phyloP scores from a whole-genome alignment of 352 stramenopile genomes.

The Plasmopara muralis region DNA sequence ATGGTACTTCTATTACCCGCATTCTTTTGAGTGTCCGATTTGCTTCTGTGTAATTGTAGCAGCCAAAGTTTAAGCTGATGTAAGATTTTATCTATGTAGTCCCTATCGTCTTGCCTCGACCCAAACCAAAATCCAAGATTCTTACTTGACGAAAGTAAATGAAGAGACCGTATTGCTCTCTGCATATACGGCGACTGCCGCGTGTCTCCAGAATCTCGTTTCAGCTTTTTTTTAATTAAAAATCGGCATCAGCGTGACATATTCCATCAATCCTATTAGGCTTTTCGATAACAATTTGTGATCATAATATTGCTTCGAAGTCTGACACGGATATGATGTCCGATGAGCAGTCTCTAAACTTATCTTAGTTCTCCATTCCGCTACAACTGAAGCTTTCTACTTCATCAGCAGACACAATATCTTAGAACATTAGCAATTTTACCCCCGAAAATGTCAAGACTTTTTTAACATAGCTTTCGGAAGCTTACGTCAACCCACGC shows the following conservation, averaged over 20 bases:
- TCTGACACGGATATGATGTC: constrained; percentile 7
- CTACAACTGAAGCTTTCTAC: neutral
- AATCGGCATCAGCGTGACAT: neutral
- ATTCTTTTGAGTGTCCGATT: too few relatives aligned
- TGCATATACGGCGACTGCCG: neutral
- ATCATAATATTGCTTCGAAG: constrained; percentile 3
- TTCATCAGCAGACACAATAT: constrained; percentile 3
- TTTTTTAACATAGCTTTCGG: neutral
- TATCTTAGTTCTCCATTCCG: too few relatives aligned
- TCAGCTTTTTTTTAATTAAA: neutral
- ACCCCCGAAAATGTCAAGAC: neutral
- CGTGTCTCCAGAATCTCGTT: neutral
- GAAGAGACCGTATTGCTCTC: constrained; percentile 2
- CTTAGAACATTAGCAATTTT: neutral
- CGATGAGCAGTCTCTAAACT: neutral
- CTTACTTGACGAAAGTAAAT: constrained; percentile 5
- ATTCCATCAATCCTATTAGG: neutral
- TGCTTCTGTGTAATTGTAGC: too few relatives aligned
- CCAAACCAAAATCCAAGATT: neutral
- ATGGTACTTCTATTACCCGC: too few relatives aligned
- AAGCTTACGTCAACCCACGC: neutral
- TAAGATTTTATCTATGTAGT: too few relatives aligned
- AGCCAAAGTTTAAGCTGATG: too few relatives aligned
- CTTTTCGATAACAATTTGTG: constrained; percentile 1
- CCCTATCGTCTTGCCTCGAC: too few relatives aligned